Evolutionary conservation across 2,329 filamentous ascomycete genomes (phyloP), one percentile per base, ranked within the genome.

Genomic region (Cercospora sp.): DNA sequence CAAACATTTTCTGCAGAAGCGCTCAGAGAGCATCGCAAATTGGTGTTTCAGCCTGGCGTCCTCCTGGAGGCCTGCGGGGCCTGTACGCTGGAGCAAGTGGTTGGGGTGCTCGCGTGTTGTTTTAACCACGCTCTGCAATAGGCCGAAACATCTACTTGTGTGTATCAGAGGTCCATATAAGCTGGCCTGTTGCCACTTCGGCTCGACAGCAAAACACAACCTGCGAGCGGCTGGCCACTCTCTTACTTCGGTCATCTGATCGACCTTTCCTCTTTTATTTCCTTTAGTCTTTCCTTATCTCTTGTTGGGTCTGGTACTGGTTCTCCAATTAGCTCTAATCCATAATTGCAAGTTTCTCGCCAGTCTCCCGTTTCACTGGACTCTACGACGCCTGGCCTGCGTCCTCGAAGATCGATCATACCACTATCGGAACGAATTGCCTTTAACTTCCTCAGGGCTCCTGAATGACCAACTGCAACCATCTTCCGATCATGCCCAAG

Each of bases 401-500:
- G 45, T 51, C 18, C 45, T 51, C 45, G 18, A 51, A 12, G 10
- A 16, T 13, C 45, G 45, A 51, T 51, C 20, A 23, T 23, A 23
- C 16, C 18, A 51, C 13, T 23, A 23, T 51, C 45, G 20, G 10
- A 51, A 26, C 18, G 20, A 23, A 16, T n/a, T 39, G 31, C 20
- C n/a, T 16, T 39, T 36, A 9, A 1, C 20, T 13, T 48, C 6
- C 5, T 28, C 3, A 51, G 30, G 16, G 28, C 6, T 36, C 36
- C 60, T 53, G 70, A 62, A 77, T 77, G 76, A 73, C 72, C 58
- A 65, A 71, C 26, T 68, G 68, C 66, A 72, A 63, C 62, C 65
- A 64, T 36, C 67, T 74, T 31, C 77, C 73, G 57, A 80, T 77
- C 73, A 84, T 84, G 82, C 82, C 82, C 60, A 83, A 83, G 73